Evolutionary conservation across 2,329 filamentous ascomycete genomes (phyloP).

Genomic region (Arachnomyces sp.): DNA sequence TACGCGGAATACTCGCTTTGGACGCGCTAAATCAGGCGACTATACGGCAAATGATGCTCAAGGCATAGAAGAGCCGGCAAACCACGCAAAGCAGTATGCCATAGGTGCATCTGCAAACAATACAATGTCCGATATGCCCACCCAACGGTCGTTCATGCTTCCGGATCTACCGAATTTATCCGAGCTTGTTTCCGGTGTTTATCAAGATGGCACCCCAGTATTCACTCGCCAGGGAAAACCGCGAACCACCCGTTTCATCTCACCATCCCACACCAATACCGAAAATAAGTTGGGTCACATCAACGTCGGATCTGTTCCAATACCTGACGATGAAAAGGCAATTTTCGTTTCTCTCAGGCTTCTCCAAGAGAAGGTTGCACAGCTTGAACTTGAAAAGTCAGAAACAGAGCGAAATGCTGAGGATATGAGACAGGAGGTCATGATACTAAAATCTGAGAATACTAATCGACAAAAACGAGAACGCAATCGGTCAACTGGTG

Average conservation of each 20-base stretch:
- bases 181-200: slow-evolving; percentile 53
- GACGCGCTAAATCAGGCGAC: slow-evolving; percentile 32
- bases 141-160: slow-evolving; percentile 53
- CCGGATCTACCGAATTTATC: slow-evolving; percentile 56
- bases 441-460: slow-evolving; percentile 41
- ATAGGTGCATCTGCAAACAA: slow-evolving; percentile 9
- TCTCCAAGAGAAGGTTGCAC: slow-evolving; percentile 50
- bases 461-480: slow-evolving; percentile 28
- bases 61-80: slow-evolving; percentile 16
- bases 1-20: slow-evolving; percentile 51
- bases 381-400: slow-evolving; percentile 50
- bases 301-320: slow-evolving; percentile 46
- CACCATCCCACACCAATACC: slow-evolving; percentile 28
- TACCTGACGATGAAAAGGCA: slow-evolving; percentile 56
- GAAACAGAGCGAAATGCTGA: slow-evolving; percentile 43
- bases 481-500: slow-evolving; percentile 39
- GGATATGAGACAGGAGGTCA: slow-evolving; percentile 47
- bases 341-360: slow-evolving; percentile 55
- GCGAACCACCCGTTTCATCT: slow-evolving; percentile 48
- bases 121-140: slow-evolving; percentile 40
- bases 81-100: slow-evolving; percentile 18
- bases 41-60: slow-evolving; percentile 27
- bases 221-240: slow-evolving; percentile 45
- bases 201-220: slow-evolving; percentile 51
- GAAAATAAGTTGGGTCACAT: slow-evolving; percentile 27